These are phyloP conservation scores for Podospora tetraspora DNA, from an alignment of 495 filamentous ascomycete species.

Conservation along the genomic window DNA sequence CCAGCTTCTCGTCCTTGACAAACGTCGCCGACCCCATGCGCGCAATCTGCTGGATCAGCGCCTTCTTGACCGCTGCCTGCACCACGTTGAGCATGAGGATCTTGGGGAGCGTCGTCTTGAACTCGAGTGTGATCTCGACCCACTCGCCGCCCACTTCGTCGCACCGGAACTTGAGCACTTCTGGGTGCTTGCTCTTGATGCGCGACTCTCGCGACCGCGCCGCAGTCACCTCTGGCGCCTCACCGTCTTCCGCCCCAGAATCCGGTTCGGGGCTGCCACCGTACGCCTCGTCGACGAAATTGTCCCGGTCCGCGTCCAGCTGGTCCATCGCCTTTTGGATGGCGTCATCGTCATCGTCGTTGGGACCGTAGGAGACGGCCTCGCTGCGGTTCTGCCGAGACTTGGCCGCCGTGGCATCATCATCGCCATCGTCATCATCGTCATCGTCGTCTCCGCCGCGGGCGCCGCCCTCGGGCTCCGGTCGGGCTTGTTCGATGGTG, in stretches of 20 bases:
- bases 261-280: conserved; percentile 47
- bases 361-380: conserved; percentile 80
- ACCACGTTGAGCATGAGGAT: conserved; percentile 87
- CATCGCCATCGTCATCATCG: conserved; percentile 71
- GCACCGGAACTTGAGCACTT: conserved; percentile 72
- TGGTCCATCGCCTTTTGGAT: conserved; percentile 55
- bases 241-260: conserved; percentile 41
- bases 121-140: conserved; percentile 80
- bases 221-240: conserved; percentile 38
- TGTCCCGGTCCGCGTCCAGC: conserved; percentile 36
- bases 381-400: conserved; percentile 67
- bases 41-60: conserved; percentile 82
- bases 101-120: conserved; percentile 75
- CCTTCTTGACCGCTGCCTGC: conserved; percentile 64
- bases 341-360: conserved; percentile 83
- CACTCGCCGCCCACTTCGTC: conserved; percentile 67
- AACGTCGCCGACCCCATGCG: conserved; percentile 67
- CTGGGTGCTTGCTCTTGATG: conserved; percentile 57
- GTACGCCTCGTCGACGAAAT: conserved; percentile 53
- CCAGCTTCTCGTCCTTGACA: conserved; percentile 57
- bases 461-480: conserved; percentile 37
- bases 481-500: conserved; percentile 53
- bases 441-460: conserved; percentile 56
- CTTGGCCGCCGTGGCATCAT: conserved; percentile 79
- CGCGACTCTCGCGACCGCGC: conserved; percentile 55